phyloP scores from a whole-genome alignment of 768 basidiomycete species.

The Rhodotorula paludigena region DNA sequence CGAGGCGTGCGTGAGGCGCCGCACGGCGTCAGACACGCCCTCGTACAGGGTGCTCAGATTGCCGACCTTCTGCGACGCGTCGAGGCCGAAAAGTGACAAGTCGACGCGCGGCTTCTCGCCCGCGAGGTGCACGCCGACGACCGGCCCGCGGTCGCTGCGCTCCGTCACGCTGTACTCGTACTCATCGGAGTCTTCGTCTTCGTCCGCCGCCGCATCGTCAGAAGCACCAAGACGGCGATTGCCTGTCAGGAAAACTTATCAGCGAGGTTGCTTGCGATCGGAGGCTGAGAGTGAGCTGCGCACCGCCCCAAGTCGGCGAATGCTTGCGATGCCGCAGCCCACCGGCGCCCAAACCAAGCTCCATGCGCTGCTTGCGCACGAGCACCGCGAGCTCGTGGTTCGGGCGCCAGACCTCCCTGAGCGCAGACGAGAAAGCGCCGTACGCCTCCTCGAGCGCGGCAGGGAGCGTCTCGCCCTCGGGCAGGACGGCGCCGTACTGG shows the following conservation, averaged over 20 bases:
- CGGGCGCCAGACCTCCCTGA: slow-evolving; percentile 36
- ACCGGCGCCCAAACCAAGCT: slow-evolving; percentile 32
- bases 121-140: slow-evolving; percentile 27
- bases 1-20: slow-evolving; percentile 26
- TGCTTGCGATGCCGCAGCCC: slow-evolving; percentile 34
- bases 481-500: slow-evolving; percentile 9
- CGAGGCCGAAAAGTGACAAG: slow-evolving; percentile 5
- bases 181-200: slow-evolving; percentile 16
- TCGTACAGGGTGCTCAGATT: slow-evolving; percentile 6
- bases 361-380: slow-evolving; percentile 30
- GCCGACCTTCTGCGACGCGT: not conserved
- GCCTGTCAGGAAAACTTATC: not conserved
- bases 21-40: slow-evolving; percentile 10
- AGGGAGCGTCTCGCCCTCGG: slow-evolving; percentile 32
- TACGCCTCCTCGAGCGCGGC: slow-evolving; percentile 25
- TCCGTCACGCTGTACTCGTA: slow-evolving; percentile 24
- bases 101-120: not conserved
- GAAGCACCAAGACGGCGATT: slow-evolving; percentile 1
- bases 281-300: not conserved
- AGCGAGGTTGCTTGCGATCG: not conserved
- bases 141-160: slow-evolving; percentile 32
- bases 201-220: not conserved
- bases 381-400: slow-evolving; percentile 29
- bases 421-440: slow-evolving; percentile 14
- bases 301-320: slow-evolving; percentile 33